A percentile compares a stretch with the other conserved stretches of the same genome.
phyloP scores from a whole-genome alignment of 2,329 filamentous ascomycete species.

The Ceratocystis smalleyi region DNA sequence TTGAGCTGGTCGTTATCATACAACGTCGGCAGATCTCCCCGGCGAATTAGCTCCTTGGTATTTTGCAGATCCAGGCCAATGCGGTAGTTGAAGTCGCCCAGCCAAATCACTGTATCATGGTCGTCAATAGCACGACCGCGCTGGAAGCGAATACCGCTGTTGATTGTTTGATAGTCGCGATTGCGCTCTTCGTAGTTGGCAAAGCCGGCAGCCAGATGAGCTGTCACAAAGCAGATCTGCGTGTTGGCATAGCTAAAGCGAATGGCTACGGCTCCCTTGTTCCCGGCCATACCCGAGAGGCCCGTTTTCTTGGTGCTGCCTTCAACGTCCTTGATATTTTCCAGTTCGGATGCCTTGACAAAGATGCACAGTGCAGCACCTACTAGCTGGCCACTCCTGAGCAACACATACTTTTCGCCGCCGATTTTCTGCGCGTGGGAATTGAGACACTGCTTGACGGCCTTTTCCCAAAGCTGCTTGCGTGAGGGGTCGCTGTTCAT shows the following conservation, averaged over 20 bases:
- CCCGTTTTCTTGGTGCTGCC: slow-evolving; percentile 88
- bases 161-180: slow-evolving; percentile 79
- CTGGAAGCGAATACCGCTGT: slow-evolving; percentile 76
- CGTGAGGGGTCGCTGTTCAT: slow-evolving; percentile 92
- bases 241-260: slow-evolving; percentile 90
- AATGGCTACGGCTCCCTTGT: slow-evolving; percentile 94
- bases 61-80: slow-evolving; percentile 71
- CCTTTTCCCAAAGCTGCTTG: slow-evolving; percentile 71
- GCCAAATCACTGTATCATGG: slow-evolving; percentile 81
- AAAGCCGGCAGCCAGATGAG: slow-evolving; percentile 89
- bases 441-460: slow-evolving; percentile 67
- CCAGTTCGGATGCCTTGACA: slow-evolving; percentile 61
- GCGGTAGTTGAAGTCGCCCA: slow-evolving; percentile 96
- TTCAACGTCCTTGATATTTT: slow-evolving; percentile 88
- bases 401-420: slow-evolving; percentile 68
- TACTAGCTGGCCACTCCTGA: slow-evolving; percentile 85
- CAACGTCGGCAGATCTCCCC: slow-evolving; percentile 57
- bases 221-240: slow-evolving; percentile 86
- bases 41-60: slow-evolving; percentile 57
- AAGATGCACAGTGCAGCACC: slow-evolving; percentile 87
- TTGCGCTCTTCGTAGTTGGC: slow-evolving; percentile 95
- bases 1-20: slow-evolving; percentile 96
- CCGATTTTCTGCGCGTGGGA: slow-evolving; percentile 46
- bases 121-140: slow-evolving; percentile 81
- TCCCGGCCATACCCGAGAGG: slow-evolving; percentile 91